A percentile compares a stretch with the other conserved stretches of the same genome.
Evolutionary conservation across 441 rosid species (phyloP).

Genomic region (Cnidoscolus chayamansa): DNA sequence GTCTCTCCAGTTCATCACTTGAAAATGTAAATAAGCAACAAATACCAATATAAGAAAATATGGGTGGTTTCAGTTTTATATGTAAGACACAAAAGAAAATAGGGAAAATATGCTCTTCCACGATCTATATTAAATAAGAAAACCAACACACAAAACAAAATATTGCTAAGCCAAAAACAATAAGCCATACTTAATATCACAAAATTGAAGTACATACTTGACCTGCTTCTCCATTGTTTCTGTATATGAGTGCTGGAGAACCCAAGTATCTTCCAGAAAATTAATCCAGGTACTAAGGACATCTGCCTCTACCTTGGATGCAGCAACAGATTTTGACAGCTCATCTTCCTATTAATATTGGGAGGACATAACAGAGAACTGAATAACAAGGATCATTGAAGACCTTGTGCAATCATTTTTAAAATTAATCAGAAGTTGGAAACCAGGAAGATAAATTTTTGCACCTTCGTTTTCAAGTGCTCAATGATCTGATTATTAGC

Average conservation of each 20-base stretch:
- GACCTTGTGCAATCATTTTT: neutral
- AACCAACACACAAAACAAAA: neutral
- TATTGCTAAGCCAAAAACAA: conserved; percentile 1
- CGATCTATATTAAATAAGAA: neutral
- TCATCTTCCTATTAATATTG: conserved; percentile 74
- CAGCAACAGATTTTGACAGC: conserved; percentile 68
- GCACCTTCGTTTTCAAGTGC: conserved; percentile 85
- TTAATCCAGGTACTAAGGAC: conserved; percentile 89
- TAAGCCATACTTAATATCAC: conserved; percentile 7
- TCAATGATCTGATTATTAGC: conserved; percentile 86
- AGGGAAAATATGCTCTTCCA: neutral
- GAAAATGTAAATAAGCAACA: conserved; percentile 29
- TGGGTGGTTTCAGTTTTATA: conserved; percentile 17
- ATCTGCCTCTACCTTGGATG: conserved; percentile 76
- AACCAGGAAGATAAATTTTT: conserved; percentile 17
- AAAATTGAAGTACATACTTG: conserved; percentile 51
- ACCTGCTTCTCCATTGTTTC: conserved; percentile 72
- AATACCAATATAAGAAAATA: conserved; percentile 21
- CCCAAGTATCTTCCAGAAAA: conserved; percentile 95
- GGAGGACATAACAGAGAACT: conserved; percentile 20
- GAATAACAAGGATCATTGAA: conserved; percentile 13
- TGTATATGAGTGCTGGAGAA: conserved; percentile 33
- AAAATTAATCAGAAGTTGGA: conserved; percentile 12
- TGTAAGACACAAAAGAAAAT: neutral
- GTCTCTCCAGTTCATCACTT: conserved; percentile 84